A percentile compares a stretch with the other conserved stretches of the same genome.
Evolutionary conservation across 108 stramenopile genomes (phyloP).

Genomic region (Nitzschia sp.): DNA sequence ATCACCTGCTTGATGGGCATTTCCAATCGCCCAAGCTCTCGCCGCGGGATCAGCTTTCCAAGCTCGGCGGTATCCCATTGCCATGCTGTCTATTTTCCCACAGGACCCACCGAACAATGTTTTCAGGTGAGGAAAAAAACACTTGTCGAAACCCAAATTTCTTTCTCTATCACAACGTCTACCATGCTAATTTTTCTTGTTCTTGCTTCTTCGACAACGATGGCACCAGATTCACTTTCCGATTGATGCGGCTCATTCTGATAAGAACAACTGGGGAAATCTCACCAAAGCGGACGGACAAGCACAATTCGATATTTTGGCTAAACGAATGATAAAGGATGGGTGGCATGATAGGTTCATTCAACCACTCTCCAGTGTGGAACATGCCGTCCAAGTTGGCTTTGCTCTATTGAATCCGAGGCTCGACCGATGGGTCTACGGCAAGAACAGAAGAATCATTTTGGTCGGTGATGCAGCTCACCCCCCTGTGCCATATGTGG

Average conservation of each 20-base stretch:
- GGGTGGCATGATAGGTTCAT: constrained; percentile 65
- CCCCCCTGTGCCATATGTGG: constrained; percentile 69
- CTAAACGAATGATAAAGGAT: constrained; percentile 40
- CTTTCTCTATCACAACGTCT: neutral
- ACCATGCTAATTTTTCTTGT: neutral
- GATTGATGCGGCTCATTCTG: constrained; percentile 26
- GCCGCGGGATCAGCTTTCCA: constrained; percentile 56
- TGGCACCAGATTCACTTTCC: constrained; percentile 67
- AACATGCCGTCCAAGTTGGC: constrained; percentile 41
- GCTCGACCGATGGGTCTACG: constrained; percentile 27
- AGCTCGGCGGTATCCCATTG: constrained; percentile 51
- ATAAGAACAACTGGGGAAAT: constrained; percentile 56
- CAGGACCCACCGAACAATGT: constrained; percentile 45
- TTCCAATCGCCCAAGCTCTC: constrained; percentile 20
- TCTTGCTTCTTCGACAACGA: constrained; percentile 35
- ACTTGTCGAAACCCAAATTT: constrained; percentile 17
- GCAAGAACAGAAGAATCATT: constrained; percentile 29
- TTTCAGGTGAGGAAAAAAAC: constrained; percentile 71
- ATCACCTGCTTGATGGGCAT: constrained; percentile 69
- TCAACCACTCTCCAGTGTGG: constrained; percentile 28
- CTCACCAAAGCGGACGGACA: constrained; percentile 41
- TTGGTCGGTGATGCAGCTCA: constrained; percentile 75
- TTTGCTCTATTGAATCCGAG: constrained; percentile 32
- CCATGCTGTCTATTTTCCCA: constrained; percentile 68
- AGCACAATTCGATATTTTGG: constrained; percentile 48